Evolutionary conservation across 1,284 basidiomycete genomes (phyloP).

Genomic region (Puccinia brachypodii): DNA sequence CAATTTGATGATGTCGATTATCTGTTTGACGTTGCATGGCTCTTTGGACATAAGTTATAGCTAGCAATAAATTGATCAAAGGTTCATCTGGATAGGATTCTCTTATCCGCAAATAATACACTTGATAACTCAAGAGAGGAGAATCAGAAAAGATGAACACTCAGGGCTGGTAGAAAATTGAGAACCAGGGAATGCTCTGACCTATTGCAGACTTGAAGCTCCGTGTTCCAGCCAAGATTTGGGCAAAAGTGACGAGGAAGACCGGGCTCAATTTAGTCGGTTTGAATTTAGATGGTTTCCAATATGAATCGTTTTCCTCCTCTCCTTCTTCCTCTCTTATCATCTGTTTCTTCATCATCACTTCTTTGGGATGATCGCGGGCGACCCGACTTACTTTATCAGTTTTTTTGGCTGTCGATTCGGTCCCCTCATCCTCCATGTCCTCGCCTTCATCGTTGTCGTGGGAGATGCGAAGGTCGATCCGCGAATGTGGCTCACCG

Average conservation of each 20-base stretch:
- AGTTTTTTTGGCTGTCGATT: constrained; percentile 47
- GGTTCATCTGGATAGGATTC: constrained; percentile 81
- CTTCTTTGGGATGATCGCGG: background rate
- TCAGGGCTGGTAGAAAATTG: background rate
- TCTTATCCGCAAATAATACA: constrained; percentile 83
- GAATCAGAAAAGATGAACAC: constrained; percentile 56
- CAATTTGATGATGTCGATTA: constrained; percentile 82
- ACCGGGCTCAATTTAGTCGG: constrained; percentile 75
- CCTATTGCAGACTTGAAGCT: constrained; percentile 88
- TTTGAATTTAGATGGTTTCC: constrained; percentile 48
- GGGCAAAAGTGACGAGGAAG: constrained; percentile 77
- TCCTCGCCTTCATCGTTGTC: background rate
- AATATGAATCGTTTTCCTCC: constrained; percentile 44
- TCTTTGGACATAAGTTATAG: constrained; percentile 79
- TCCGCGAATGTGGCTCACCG: background rate
- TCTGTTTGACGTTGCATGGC: constrained; percentile 91
- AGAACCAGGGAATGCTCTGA: constrained; percentile 56
- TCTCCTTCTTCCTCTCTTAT: constrained; percentile 31
- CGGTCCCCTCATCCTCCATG: background rate
- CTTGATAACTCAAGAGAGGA: constrained; percentile 59
- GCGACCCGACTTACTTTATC: background rate
- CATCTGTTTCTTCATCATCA: background rate
- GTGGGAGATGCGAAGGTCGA: background rate
- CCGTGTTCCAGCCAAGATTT: constrained; percentile 76
- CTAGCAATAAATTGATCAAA: constrained; percentile 76